Percentiles rank a stretch among this genome's conserved stretches.
These are phyloP conservation scores for Marasmius fiardii DNA, from an alignment of 1,284 basidiomycete species.

Conservation along the genomic window DNA sequence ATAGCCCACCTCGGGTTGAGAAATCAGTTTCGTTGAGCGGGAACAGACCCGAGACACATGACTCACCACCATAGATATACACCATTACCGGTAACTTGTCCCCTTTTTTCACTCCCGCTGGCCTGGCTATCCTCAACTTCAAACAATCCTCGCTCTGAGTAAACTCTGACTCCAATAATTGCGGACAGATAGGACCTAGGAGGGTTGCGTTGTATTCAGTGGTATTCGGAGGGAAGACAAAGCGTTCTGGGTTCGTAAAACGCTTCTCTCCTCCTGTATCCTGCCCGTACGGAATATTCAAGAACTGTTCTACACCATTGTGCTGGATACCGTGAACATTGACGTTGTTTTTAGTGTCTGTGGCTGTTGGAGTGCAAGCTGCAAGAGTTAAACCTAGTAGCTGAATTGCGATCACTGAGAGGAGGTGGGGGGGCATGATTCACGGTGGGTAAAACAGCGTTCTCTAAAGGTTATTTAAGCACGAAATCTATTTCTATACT, in stretches of 20 bases:
- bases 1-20: neutral
- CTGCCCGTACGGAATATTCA: constrained; percentile 3
- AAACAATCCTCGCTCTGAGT: constrained; percentile 6
- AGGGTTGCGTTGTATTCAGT: neutral
- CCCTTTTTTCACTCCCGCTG: neutral
- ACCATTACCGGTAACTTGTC: constrained; percentile 5
- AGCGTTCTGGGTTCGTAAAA: neutral
- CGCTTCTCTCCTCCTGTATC: neutral
- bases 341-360: neutral
- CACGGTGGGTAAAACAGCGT: too few species aligned
- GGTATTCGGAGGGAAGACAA: neutral
- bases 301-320: constrained; percentile 1
- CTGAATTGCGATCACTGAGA: too few species aligned
- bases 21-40: neutral
- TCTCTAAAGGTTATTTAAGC: too few species aligned
- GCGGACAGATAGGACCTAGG: constrained; percentile 1
- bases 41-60: neutral
- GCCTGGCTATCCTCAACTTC: constrained; percentile 5
- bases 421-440: too few species aligned
- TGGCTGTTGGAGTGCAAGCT: neutral
- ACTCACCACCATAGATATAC: constrained; percentile 4
- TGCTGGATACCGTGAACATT: neutral
- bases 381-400: too few species aligned
- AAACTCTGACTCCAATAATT: neutral
- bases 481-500: too few species aligned